Conservation (phyloP, 345 rosid species). For the Clarkia xantiana region DNA sequence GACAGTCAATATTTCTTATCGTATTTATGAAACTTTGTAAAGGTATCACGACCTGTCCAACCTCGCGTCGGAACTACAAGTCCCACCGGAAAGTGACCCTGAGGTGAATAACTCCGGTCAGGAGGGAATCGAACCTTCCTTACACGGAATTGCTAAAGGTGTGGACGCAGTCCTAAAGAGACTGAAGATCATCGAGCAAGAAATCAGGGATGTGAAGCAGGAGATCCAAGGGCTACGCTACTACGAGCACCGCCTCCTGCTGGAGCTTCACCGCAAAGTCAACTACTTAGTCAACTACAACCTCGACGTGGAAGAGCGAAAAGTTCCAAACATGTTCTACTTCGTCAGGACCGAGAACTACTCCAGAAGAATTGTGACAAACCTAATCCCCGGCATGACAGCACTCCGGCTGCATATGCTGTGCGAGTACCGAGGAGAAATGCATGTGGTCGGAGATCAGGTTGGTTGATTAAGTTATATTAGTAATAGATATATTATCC, state of each 20-base stretch:
- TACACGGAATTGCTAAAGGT: conserved; percentile 85
- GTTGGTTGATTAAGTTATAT: too few relatives aligned
- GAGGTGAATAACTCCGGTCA: conserved; percentile 23
- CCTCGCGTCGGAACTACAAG: conserved; percentile 77
- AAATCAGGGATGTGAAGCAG: conserved; percentile 82
- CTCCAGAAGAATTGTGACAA: conserved; percentile 69
- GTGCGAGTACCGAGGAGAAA: conserved; percentile 74
- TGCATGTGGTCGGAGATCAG: conserved; percentile 88
- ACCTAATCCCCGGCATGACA: conserved; percentile 62
- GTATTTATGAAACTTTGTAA: too few relatives aligned
- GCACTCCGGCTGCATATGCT: conserved; percentile 84
- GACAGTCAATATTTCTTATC: too few relatives aligned
- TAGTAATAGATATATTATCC: too few relatives aligned
- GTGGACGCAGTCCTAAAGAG: conserved; percentile 77
- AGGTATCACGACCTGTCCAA: conserved; percentile 52
- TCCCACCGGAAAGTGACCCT: conserved; percentile 36
- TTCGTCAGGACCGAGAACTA: conserved; percentile 70
- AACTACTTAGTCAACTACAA: conserved; percentile 82
- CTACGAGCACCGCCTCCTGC: conserved; percentile 73
- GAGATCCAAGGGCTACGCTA: conserved; percentile 93
- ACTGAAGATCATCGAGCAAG: conserved; percentile 84
- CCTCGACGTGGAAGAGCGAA: conserved; percentile 69
- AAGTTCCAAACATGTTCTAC: conserved; percentile 86
- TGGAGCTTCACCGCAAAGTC: conserved; percentile 83
- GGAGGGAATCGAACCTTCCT: conserved; percentile 60